phyloP scores from a whole-genome alignment of 345 rosid species.

The Brassica nigra region DNA sequence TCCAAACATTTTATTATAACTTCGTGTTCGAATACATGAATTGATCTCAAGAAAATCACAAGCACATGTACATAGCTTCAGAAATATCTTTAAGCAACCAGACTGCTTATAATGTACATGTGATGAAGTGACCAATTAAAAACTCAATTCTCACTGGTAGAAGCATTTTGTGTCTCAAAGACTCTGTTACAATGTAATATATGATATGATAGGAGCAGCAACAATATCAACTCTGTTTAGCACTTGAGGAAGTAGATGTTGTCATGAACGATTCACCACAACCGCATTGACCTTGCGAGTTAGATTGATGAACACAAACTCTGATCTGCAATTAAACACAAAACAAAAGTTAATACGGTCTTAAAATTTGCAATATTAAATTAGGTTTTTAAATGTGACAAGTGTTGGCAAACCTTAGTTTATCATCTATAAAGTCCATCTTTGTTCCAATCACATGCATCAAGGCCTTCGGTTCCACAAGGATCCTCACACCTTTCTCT shows the following conservation, averaged over 20 bases:
- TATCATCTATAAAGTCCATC: constrained; percentile 87
- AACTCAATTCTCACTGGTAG: constrained; percentile 13
- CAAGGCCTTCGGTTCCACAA: constrained; percentile 82
- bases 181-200: constrained; percentile 16
- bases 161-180: not conserved
- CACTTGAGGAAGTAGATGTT: constrained; percentile 39
- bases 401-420: constrained; percentile 59
- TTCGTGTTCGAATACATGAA: constrained; percentile 10
- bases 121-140: not conserved
- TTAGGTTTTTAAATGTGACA: not conserved
- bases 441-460: constrained; percentile 90
- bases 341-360: not conserved
- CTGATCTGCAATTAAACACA: constrained; percentile 54
- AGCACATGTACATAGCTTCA: constrained; percentile 5
- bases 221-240: constrained; percentile 41
- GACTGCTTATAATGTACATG: constrained; percentile 13
- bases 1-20: not conserved
- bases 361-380: not conserved
- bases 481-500: constrained; percentile 76
- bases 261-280: constrained; percentile 95
- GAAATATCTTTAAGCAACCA: constrained; percentile 4
- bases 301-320: constrained; percentile 80
- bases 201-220: not conserved
- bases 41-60: constrained; percentile 1
- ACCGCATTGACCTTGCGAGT: constrained; percentile 90